These are phyloP conservation scores for Ustilago shanxiensis DNA, from an alignment of 1,284 basidiomycete species.

Conservation along the genomic window DNA sequence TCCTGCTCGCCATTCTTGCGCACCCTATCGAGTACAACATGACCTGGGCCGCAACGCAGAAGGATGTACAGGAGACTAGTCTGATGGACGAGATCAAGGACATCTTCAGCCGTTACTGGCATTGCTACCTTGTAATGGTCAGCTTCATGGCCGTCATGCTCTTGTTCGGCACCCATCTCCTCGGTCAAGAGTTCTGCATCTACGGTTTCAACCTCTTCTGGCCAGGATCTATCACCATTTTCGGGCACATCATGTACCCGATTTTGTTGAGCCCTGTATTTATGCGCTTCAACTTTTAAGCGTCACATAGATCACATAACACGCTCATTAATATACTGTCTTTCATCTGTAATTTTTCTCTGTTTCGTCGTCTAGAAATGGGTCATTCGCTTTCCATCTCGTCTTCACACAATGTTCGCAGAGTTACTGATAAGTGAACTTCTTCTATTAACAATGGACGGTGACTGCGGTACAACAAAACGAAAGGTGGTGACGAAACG, in stretches of 20 bases:
- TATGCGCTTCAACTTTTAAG: conserved; percentile 56
- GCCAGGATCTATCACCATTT: conserved; percentile 28
- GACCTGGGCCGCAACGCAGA: conserved; percentile 74
- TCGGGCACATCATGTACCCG: conserved; percentile 50
- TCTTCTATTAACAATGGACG: neutral
- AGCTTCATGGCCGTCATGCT: conserved; percentile 77
- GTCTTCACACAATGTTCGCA: neutral
- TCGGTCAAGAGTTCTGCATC: conserved; percentile 77
- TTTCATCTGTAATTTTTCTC: neutral
- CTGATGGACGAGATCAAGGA: conserved; percentile 85
- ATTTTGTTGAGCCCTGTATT: conserved; percentile 50
- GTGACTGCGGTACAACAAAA: conserved; percentile 3
- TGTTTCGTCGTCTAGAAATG: conserved; percentile 2
- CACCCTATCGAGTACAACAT: conserved; percentile 88
- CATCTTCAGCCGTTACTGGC: conserved; percentile 72
- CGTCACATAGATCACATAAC: neutral
- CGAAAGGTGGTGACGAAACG: neutral
- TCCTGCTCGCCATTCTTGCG: conserved; percentile 82
- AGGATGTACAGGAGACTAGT: conserved; percentile 63
- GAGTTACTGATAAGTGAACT: neutral
- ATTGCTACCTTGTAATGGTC: conserved; percentile 73
- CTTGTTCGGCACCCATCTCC: conserved; percentile 74
- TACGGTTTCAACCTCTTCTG: conserved; percentile 43
- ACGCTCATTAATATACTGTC: neutral
- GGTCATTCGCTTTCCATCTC: neutral